Base-by-base conservation (phyloP, 148 eudicot genomes). In the Rhododendron kiyosumense region DNA sequence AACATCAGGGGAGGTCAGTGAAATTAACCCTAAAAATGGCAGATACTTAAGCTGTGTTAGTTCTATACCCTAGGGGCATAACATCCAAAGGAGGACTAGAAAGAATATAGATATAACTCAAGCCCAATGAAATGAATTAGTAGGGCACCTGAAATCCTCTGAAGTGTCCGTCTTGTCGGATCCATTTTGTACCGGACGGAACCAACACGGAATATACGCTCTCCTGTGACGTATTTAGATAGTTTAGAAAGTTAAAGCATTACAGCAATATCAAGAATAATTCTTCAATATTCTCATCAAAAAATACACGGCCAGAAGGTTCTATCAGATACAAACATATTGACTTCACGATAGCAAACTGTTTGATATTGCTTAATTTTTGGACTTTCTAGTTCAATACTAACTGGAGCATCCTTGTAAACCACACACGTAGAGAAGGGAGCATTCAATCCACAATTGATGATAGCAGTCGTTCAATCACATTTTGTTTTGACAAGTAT, bases 151-250 rank as follows among this genome's bases (percentile, higher is more conserved):
- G 95, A 79, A 86, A 95, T 92, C 81, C 97, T 90, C 71, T 91
- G 96, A 85, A 96, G 94, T 52, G 96, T 92, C 86, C 93, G 90
- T 87, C 96, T 88, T 48, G 97, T 91, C 71, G 94, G 86, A 84
- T 95, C 98, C 98, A 96, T 96, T 90, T 90, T 93, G 86, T 95
- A 95, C 82, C 96, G 90, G 78, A 86, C 91, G n/a, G 89, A 84
- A 82, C 98, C 95, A 90, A 94, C 91, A 84, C 96, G 95, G 88
- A 91, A 94, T 92, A 96, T 91, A 81, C 98, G 91, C 85, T 93
- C 93, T 59, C 97, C 99, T 96, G 97, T 86, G 48, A 69, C 49
- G 80, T 69, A 79, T 87, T 26, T 81, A 84, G 34, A 81, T 30
- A 24, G 78, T 83, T 84, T 48, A 83, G 43, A 86, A 76, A 75